Conservation (phyloP, 768 basidiomycete genomes). For the Tylopilus vinaceipallidus region DNA sequence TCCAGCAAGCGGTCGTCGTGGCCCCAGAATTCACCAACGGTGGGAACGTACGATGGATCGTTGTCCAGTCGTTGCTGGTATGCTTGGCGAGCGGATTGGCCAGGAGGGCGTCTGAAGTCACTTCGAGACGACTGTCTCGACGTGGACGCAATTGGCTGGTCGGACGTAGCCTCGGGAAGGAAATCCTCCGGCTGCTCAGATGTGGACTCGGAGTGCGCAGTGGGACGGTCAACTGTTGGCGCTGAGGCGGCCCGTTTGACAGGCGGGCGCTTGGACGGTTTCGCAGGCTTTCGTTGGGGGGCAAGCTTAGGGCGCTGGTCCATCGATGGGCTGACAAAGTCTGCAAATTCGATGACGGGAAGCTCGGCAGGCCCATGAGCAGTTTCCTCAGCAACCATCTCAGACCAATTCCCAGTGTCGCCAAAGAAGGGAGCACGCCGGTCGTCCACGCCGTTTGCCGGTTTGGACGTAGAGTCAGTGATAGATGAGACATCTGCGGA, state of each 20-base stretch:
- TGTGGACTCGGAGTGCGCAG: constrained; percentile 9
- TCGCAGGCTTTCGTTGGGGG: constrained; percentile 42
- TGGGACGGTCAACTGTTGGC: constrained; percentile 29
- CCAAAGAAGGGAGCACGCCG: constrained; percentile 52
- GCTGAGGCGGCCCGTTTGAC: constrained; percentile 35
- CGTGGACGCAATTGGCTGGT: constrained; percentile 39
- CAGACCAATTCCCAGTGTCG: constrained; percentile 65
- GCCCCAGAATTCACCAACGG: constrained; percentile 91
- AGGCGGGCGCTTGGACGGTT: constrained; percentile 37
- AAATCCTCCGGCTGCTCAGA: constrained; percentile 18
- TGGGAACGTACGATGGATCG: constrained; percentile 89
- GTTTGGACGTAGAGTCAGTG: constrained; percentile 23
- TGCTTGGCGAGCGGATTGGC: constrained; percentile 74
- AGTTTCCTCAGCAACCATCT: constrained; percentile 78
- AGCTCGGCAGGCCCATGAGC: constrained; percentile 62
- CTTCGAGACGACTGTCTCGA: constrained; percentile 33
- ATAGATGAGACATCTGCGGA: constrained; percentile 41
- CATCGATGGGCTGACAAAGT: constrained; percentile 40
- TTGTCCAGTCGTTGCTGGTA: constrained; percentile 79
- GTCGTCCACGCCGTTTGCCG: constrained; percentile 29
- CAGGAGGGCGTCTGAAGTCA: constrained; percentile 37
- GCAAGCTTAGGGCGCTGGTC: constrained; percentile 33
- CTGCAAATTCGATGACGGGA: constrained; percentile 80
- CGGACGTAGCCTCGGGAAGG: constrained; percentile 19
- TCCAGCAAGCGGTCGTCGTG: constrained; percentile 90